A percentile compares a stretch with the other conserved stretches of the same genome.
Conservation (phyloP, 1,284 basidiomycete species). For the Neolentinus lepideus region DNA sequence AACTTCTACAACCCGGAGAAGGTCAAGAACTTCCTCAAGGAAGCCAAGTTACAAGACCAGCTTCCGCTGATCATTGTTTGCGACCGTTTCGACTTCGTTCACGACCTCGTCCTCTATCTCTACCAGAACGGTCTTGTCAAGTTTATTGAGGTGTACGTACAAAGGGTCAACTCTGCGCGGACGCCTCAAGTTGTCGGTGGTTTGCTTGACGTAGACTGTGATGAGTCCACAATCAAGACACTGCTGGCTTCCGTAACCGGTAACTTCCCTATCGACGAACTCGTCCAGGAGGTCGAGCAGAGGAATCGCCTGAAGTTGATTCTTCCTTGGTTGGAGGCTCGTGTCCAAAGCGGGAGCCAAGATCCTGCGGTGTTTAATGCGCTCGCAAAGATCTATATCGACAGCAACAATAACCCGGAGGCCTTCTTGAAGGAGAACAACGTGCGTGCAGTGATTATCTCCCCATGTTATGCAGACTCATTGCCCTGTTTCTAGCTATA, state of each 20-base stretch:
- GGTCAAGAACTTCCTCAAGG: conserved; percentile 99
- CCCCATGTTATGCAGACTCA: conserved; percentile 1
- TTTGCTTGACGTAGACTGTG: conserved; percentile 96
- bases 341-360: conserved; percentile 88
- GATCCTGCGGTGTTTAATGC: conserved; percentile 95
- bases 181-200: conserved; percentile 99
- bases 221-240: conserved; percentile 93
- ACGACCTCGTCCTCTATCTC: conserved; percentile 97
- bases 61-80: conserved; percentile 99
- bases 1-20: conserved; percentile 99
- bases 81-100: conserved; percentile 99
- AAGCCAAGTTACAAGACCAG: conserved; percentile 95
- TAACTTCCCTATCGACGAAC: conserved; percentile 96
- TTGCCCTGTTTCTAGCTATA: conserved; percentile 56
- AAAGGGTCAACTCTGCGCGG: conserved; percentile 94
- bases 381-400: conserved; percentile 97
- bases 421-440: conserved; percentile 98
- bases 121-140: conserved; percentile 97
- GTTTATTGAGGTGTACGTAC: conserved; percentile 99
- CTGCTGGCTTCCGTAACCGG: conserved; percentile 92
- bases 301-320: conserved; percentile 96
- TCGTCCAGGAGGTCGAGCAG: conserved; percentile 96
- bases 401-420: conserved; percentile 98
- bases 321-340: conserved; percentile 92
- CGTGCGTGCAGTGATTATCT: conserved; percentile 34